A percentile compares a stretch with the other conserved stretches of the same genome.
Conservation (phyloP, 192 early-diverging fungal species). For the Phycomyces blakesleeanus region DNA sequence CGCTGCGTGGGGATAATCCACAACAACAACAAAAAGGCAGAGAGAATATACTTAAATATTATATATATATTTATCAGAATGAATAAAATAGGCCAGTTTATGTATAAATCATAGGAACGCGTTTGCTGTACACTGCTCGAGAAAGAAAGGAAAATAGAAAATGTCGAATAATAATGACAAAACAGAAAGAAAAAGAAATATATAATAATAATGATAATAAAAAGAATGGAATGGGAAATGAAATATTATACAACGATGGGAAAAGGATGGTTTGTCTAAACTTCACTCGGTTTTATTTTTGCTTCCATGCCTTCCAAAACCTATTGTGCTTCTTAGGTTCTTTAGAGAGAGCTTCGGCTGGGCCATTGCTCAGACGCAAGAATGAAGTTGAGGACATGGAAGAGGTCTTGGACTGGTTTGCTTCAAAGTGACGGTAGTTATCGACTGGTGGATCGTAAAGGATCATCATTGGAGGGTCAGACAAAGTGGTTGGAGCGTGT, state of each 20-base stretch:
- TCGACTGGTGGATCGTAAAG: background rate
- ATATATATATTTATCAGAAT: conserved; percentile 5
- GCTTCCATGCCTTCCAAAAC: background rate
- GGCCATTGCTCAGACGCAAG: background rate
- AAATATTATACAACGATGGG: background rate
- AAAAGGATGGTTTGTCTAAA: no score
- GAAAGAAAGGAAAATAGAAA: background rate
- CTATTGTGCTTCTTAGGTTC: background rate
- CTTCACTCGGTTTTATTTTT: background rate
- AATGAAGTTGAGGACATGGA: background rate
- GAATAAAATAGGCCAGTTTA: background rate
- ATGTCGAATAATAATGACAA: background rate
- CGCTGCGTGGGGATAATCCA: conserved; percentile 79
- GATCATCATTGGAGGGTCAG: no score
- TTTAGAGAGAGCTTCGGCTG: background rate
- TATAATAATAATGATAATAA: background rate
- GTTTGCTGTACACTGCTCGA: background rate
- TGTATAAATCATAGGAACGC: background rate
- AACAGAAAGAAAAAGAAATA: no score
- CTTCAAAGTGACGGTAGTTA: background rate
- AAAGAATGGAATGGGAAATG: background rate
- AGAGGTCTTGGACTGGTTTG: background rate
- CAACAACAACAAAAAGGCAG: conserved; percentile 6
- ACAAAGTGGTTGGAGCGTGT: no score
- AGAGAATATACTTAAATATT: conserved; percentile 10